Percentiles rank a stretch among this genome's conserved stretches.
Evolutionary conservation across 192 early-diverging fungal genomes (phyloP).

Genomic region (Rhizoclosmatium sp.): DNA sequence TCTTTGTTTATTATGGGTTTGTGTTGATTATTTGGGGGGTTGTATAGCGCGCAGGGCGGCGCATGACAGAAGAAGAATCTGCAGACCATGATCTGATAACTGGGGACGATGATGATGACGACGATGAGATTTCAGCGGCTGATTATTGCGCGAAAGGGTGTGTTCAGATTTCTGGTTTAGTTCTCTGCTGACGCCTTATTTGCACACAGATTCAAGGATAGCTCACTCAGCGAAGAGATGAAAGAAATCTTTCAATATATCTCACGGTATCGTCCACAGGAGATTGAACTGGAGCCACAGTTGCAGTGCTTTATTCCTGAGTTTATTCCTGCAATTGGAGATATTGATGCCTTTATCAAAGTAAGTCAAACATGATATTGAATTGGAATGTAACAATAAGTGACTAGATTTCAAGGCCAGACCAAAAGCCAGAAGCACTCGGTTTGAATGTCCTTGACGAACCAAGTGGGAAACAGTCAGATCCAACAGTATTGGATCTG

Average conservation of each 20-base stretch:
- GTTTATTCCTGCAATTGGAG: constrained; percentile 68
- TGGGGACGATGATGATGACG: constrained; percentile 23
- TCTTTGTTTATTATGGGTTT: not conserved
- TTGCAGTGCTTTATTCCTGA: constrained; percentile 67
- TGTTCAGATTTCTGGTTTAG: not conserved
- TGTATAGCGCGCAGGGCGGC: not conserved
- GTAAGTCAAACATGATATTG: constrained; percentile 23
- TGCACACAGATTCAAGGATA: constrained; percentile 10
- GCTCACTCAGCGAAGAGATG: constrained; percentile 50
- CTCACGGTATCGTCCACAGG: constrained; percentile 58
- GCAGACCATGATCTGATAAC: constrained; percentile 45
- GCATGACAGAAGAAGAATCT: constrained; percentile 44
- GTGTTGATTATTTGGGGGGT: not conserved
- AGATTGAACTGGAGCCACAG: constrained; percentile 61
- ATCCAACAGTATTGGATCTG: constrained; percentile 66
- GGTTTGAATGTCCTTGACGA: constrained; percentile 63
- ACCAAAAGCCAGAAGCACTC: constrained; percentile 54
- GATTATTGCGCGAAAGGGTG: constrained; percentile 16
- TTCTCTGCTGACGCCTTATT: not conserved
- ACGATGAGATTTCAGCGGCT: constrained; percentile 28
- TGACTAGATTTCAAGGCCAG: constrained; percentile 56
- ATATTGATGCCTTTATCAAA: constrained; percentile 73
- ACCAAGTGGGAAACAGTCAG: constrained; percentile 57
- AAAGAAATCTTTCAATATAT: constrained; percentile 63
- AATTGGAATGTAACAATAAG: not conserved